Evolutionary conservation across 805 yeast species (phyloP).

Genomic region (Hanseniaspora valbyensis): DNA sequence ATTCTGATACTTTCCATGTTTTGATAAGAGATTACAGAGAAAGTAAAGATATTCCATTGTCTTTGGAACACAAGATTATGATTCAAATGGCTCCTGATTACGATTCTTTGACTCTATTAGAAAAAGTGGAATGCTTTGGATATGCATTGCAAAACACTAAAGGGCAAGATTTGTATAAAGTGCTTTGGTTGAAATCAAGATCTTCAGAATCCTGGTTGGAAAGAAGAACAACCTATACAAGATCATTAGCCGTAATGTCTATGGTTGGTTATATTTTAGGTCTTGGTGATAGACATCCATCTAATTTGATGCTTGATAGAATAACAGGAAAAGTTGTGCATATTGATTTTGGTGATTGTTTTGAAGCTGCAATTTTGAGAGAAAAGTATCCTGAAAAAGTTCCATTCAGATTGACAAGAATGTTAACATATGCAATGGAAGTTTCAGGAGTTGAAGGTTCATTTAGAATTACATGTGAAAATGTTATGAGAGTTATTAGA

Average conservation of each 20-base stretch:
- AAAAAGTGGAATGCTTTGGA: constrained; percentile 92
- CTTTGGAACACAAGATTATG: constrained; percentile 92
- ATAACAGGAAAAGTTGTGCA: constrained; percentile 92
- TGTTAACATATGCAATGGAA: constrained; percentile 97
- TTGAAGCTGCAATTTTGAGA: constrained; percentile 91
- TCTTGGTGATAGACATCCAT: constrained; percentile 94
- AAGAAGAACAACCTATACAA: constrained; percentile 87
- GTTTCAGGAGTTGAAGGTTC: constrained; percentile 98
- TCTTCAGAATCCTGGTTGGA: constrained; percentile 97
- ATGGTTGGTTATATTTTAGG: constrained; percentile 97
- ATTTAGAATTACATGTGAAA: constrained; percentile 90
- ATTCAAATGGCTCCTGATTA: constrained; percentile 94
- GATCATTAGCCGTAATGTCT: constrained; percentile 96
- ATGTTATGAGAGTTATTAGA: constrained; percentile 88
- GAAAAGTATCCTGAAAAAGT: constrained; percentile 98
- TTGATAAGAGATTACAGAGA: constrained; percentile 87
- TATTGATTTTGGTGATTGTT: constrained; percentile 98
- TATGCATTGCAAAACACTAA: constrained; percentile 90
- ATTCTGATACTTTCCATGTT: constrained; percentile 92
- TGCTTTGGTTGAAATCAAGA: constrained; percentile 89
- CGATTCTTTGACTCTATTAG: constrained; percentile 75
- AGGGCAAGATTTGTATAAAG: constrained; percentile 92
- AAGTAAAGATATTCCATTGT: constrained; percentile 73
- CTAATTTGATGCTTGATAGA: constrained; percentile 89
- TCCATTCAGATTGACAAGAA: constrained; percentile 90